phyloP scores from a whole-genome alignment of 1,139 yeast genomes.

The Tardiomyces blankii region DNA sequence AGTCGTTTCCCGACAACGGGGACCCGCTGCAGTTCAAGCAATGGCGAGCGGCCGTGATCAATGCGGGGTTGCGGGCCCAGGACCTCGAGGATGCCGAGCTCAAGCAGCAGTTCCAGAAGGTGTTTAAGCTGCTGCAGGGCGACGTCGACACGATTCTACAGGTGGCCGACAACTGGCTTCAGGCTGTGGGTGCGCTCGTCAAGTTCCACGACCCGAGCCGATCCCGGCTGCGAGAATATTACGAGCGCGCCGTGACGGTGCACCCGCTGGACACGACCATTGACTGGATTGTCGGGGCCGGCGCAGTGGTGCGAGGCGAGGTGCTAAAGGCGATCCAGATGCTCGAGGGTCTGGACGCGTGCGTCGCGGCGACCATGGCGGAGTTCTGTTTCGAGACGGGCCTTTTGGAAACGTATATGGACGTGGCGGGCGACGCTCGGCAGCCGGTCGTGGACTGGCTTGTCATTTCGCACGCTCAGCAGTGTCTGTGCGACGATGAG shows the following conservation, averaged over 20 bases:
- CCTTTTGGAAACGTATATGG: conserved; percentile 36
- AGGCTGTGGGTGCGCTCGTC: conserved; percentile 49
- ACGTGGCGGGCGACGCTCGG: background rate
- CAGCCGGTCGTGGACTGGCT: conserved; percentile 10
- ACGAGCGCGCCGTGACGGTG: conserved; percentile 22
- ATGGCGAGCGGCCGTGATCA: conserved; percentile 1
- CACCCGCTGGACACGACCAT: conserved; percentile 30
- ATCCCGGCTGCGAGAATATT: conserved; percentile 35
- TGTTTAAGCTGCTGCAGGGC: conserved; percentile 32
- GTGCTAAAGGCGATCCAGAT: conserved; percentile 49
- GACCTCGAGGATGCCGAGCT: conserved; percentile 8
- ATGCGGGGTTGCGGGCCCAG: conserved; percentile 1
- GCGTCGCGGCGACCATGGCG: conserved; percentile 58
- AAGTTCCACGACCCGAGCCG: conserved; percentile 50
- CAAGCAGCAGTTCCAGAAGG: conserved; percentile 8
- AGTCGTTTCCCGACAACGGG: conserved; percentile 8
- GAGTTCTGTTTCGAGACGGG: conserved; percentile 58
- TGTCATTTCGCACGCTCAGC: conserved; percentile 15
- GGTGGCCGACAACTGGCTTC: conserved; percentile 57
- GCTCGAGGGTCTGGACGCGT: conserved; percentile 50
- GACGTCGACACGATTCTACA: conserved; percentile 39
- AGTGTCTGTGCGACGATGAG: conserved; percentile 11
- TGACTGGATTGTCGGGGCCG: conserved; percentile 53
- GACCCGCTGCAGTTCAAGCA: background rate
- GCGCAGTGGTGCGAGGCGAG: conserved; percentile 47